Base-by-base conservation (phyloP, 2,329 filamentous ascomycete species). In the Pseudogymnoascus sp. region DNA sequence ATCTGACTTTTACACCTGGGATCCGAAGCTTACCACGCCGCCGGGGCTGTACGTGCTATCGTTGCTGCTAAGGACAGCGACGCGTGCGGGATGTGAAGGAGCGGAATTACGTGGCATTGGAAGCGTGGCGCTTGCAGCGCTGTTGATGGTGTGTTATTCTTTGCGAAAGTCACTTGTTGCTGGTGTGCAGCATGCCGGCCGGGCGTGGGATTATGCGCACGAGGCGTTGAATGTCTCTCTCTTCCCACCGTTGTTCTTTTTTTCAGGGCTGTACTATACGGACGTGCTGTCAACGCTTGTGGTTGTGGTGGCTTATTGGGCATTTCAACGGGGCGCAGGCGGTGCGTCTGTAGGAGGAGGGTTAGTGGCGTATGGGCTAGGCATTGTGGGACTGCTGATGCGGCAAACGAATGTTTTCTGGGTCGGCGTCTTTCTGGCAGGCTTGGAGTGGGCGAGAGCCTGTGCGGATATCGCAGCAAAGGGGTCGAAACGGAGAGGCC, bases 331-430 rank as follows among this genome's bases (percentile, higher is more conserved):
- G 57, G 33, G 33, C 26, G 60, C 62, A 36, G 65, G 65, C 6
- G 66, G 60, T 5, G 65, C 63, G 31, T 65, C 67, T 6, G 33
- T 59, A 2, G 44, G 59, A 31, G 64, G 64, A 7, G 40, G 66
- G 1, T n/a, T 66, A 4, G 63, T 83, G 13, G 65, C 81, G 1
- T 74, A 72, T 15, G 1, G 79, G 0, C 72, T 87, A 5, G 92
- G 92, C 0, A 65, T 90, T 0, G 64, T 83, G 1, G 80, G 90
- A 1, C 78, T 99, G 17, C 76, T 82, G 2, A 94, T 96, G 78
- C 82, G 94, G 24, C 94, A 99, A 74, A 99, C 94, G 0, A 99
- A 99, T 69, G 88, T 97, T 61, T 96, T 99, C 72, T 99, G 94
- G 94, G 86, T 92, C 0, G 87, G 90, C 0, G 78, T 92, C 0